Percentiles rank a stretch among this genome's conserved stretches.
These are phyloP conservation scores for Kazachstania kunashirensis DNA, from an alignment of 805 yeast species.

Conservation along the genomic window DNA sequence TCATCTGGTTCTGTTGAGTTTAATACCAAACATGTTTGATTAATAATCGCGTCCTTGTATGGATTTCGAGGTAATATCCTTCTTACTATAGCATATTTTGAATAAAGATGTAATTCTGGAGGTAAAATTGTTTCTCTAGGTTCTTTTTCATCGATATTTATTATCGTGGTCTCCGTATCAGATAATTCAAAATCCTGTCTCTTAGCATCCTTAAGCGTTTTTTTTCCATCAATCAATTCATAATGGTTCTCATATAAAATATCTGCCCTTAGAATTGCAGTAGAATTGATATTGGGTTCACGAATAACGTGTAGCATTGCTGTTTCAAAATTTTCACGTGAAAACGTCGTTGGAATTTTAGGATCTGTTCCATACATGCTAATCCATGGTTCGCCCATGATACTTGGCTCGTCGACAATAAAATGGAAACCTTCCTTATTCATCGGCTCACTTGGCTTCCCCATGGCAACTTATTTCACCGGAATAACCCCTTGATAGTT, in stretches of 20 bases:
- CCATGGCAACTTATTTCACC: no score
- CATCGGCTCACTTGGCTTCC: constrained; percentile 4
- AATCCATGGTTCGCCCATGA: constrained; percentile 24
- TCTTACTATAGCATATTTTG: constrained; percentile 55
- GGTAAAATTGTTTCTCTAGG: constrained; percentile 28
- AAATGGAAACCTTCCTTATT: constrained; percentile 15
- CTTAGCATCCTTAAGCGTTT: constrained; percentile 1
- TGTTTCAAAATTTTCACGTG: constrained; percentile 45
- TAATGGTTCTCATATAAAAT: constrained; percentile 46
- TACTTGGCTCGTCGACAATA: constrained; percentile 13
- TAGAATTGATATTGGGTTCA: constrained; percentile 86
- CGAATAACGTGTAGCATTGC: constrained; percentile 74
- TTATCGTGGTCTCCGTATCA: constrained; percentile 19
- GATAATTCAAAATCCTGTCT: constrained; percentile 9
- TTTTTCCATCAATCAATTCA: constrained; percentile 14
- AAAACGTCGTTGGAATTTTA: constrained; percentile 16
- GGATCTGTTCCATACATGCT: constrained; percentile 14
- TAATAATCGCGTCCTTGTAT: constrained; percentile 67
- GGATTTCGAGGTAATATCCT: constrained; percentile 90
- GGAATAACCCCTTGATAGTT: no score
- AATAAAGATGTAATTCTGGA: constrained; percentile 17
- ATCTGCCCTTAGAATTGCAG: constrained; percentile 84
- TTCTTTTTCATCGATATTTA: constrained; percentile 35
- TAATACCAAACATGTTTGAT: constrained; percentile 68
- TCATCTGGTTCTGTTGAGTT: constrained; percentile 17